Evolutionary conservation across 768 basidiomycete genomes (phyloP).

Genomic region (Tubosaeta sp.): DNA sequence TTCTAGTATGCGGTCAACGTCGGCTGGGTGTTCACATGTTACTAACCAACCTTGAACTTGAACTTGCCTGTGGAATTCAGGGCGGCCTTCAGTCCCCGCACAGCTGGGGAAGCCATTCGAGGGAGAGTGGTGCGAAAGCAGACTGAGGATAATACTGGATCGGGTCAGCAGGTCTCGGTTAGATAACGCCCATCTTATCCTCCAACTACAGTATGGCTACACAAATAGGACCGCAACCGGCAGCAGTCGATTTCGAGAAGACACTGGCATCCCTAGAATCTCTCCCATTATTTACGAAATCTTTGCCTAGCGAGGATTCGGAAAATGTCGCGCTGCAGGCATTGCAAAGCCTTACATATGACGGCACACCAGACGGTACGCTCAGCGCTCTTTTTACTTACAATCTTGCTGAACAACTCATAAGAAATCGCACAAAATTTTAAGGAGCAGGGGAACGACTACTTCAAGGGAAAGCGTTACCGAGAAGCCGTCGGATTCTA

Average conservation of each 20-base stretch:
- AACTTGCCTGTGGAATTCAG: slow-evolving; percentile 58
- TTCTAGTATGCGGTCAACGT: slow-evolving; percentile 30
- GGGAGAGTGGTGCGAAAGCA: not conserved
- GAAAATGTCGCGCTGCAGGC: slow-evolving; percentile 71
- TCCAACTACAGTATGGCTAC: slow-evolving; percentile 15
- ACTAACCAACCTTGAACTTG: slow-evolving; percentile 53
- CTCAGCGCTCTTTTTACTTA: slow-evolving; percentile 11
- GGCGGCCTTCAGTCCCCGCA: slow-evolving; percentile 53
- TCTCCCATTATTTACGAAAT: slow-evolving; percentile 90
- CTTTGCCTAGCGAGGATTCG: slow-evolving; percentile 63
- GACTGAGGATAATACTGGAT: not conserved
- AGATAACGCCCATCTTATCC: slow-evolving; percentile 17
- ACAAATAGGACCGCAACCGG: slow-evolving; percentile 24
- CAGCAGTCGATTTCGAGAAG: slow-evolving; percentile 25
- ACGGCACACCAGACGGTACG: slow-evolving; percentile 93
- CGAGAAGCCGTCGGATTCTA: slow-evolving; percentile 90
- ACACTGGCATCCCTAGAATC: slow-evolving; percentile 50
- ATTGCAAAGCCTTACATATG: slow-evolving; percentile 78
- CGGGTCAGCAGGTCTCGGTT: slow-evolving; percentile 1
- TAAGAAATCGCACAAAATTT: slow-evolving; percentile 88
- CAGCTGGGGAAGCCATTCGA: slow-evolving; percentile 29
- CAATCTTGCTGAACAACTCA: not conserved
- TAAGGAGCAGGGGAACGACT: slow-evolving; percentile 94
- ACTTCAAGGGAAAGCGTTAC: slow-evolving; percentile 82
- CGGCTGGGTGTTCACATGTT: not conserved